Evolutionary conservation across 2,329 filamentous ascomycete species (phyloP), one percentile per base, ranked within the genome.

Genomic region (Pseudocercospora cruenta): DNA sequence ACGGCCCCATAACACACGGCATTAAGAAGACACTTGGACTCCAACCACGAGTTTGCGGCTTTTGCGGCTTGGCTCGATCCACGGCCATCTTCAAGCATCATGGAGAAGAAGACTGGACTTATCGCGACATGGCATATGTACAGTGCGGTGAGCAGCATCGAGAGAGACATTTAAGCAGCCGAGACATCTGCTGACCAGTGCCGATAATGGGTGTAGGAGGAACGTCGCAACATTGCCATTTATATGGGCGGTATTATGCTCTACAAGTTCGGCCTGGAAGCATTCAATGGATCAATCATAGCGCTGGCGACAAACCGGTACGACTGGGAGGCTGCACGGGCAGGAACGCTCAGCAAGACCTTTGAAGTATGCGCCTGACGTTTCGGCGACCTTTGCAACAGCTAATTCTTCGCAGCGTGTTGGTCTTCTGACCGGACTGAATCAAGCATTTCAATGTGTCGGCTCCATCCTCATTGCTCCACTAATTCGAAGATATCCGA

Each of bases 211-310:
- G 6, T 31, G 4, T 31, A 31, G 28, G 28, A 65, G 21, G 58
- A 65, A 24, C 28, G 63, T 24, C 47, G 58, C 49, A 61, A 65
- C 28, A 65, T 65, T 26, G 58, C 33, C 9, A 65, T 60, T 28
- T 61, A 65, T 39, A 61, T 65, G 22, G 63, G 19, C 36, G 57
- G 63, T 14, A 58, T 61, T 22, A 65, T 60, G 63, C 51, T 65
- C 31, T 65, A 65, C 49, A 65, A 65, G 36, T 65, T 65, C 39
- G 49, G 58, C 5, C 63, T 65, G 12, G 63, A 65, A 39, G 63
- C 63, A n/a, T 65, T 65, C 58, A 65, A 65, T 21, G 63, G 58
- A 33, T 65, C 58, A 21, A 61, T 65, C 21, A 60, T 65, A 33
- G 58, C 63, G 8, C 51, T 65, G 12, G 63, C 63, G 14, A 61